phyloP scores from a whole-genome alignment of 257 asterid species.

The Eustoma russellianum region DNA sequence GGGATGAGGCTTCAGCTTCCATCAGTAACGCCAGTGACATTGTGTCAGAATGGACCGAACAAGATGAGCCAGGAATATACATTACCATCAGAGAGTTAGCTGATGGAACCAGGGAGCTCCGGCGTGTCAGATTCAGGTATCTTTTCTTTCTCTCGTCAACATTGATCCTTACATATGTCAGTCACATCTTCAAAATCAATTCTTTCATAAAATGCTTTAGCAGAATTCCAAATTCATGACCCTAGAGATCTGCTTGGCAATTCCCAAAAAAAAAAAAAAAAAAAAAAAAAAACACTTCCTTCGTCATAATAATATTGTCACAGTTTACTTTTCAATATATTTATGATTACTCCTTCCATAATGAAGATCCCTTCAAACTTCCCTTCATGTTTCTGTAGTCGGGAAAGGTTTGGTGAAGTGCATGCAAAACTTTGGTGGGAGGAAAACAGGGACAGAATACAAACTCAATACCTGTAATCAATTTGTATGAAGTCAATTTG shows the following conservation, averaged over 20 bases:
- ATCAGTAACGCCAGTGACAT: constrained; percentile 92
- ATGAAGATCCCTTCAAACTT: too few species aligned
- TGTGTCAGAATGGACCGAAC: constrained; percentile 90
- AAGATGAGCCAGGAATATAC: constrained; percentile 89
- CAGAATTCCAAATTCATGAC: too few species aligned
- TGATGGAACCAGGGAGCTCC: constrained; percentile 86
- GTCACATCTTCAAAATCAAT: too few species aligned
- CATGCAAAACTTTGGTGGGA: constrained; percentile 97
- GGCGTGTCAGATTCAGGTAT: constrained; percentile 97
- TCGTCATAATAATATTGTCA: too few species aligned
- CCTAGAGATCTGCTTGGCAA: too few species aligned
- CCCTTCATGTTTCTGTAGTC: constrained; percentile 30
- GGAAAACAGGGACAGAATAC: constrained; percentile 88
- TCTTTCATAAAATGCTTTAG: too few species aligned
- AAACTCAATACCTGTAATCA: constrained; percentile 59
- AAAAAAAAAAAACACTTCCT: too few species aligned
- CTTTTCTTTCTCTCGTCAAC: too few species aligned
- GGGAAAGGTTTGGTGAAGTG: constrained; percentile 81
- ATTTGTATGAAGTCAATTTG: neutral
- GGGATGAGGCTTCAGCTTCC: constrained; percentile 83
- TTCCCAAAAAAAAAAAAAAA: too few species aligned
- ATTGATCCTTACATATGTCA: neutral
- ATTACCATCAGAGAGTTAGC: constrained; percentile 83
- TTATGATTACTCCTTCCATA: too few species aligned
- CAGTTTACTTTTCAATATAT: too few species aligned